Evolutionary conservation across 331 rosid species (phyloP).

Genomic region (Malus hybrid): DNA sequence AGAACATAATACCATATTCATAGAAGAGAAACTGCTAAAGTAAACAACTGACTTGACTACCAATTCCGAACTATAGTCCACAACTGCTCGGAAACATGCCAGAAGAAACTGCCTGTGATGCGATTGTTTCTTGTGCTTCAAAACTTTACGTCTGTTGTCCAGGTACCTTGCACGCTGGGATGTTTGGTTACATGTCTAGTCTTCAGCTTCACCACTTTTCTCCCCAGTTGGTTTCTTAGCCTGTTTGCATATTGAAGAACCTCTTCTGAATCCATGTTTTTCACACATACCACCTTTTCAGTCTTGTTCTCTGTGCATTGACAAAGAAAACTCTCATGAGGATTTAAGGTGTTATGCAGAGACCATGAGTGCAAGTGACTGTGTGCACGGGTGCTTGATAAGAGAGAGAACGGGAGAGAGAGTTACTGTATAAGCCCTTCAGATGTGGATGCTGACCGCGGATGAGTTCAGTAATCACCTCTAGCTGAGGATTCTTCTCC

Average conservation of each 20-base stretch:
- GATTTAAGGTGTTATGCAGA: background rate
- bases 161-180: conserved; percentile 93
- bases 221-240: conserved; percentile 76
- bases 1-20: background rate
- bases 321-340: conserved; percentile 9
- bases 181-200: conserved; percentile 77
- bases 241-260: conserved; percentile 52
- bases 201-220: conserved; percentile 85
- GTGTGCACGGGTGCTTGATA: background rate
- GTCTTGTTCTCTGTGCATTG: conserved; percentile 53
- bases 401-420: conserved; percentile 2
- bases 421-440: conserved; percentile 69
- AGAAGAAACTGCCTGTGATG: background rate
- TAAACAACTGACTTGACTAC: background rate
- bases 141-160: conserved; percentile 64
- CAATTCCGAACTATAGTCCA: background rate
- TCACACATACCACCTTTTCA: conserved; percentile 70
- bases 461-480: conserved; percentile 73
- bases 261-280: conserved; percentile 76
- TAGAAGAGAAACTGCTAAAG: background rate
- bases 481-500: conserved; percentile 78
- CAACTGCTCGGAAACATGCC: background rate
- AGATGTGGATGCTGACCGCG: conserved; percentile 94
- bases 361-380: background rate
- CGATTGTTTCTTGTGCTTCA: conserved; percentile 19